Evolutionary conservation across 306 rosid genomes (phyloP), one percentile per base, ranked within the genome.

Genomic region (Begonia loranthoides): DNA sequence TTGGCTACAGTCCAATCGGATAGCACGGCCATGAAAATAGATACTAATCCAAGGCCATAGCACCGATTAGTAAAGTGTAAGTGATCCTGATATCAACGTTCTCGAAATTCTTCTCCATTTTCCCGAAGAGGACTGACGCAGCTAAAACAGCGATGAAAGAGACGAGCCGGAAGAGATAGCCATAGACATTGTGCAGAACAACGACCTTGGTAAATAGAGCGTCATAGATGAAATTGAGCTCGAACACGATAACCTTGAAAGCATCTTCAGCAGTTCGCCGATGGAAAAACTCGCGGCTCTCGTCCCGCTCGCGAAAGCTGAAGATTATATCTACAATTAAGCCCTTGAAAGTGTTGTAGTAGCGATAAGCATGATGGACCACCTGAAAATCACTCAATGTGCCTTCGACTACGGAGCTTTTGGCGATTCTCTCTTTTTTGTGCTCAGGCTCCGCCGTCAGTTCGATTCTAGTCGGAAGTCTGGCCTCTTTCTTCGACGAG

Each of bases 181-280:
- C 75, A 2, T 0, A 0, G 33, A 0, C 4, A 5, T 33, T 38
- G 48, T 33, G 63, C 52, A 69, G 55, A 9, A 64, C 67, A 0
- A 43, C 45, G 5, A 52, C 66, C 70, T 79, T 75, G 9, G 82
- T 79, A 47, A 55, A 72, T 17, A 79, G 72, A 63, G 60, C 68
- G 51, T 72, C 68, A 13, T 72, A 79, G 0, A 75, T 48, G 65
- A 72, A 75, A 60, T 75, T 72, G 57, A 75, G 81, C 16, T 75
- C 81, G 34, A 61, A 52, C 11, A 63, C 63, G 41, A 79, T 50
- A 2, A 76, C 22, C 9, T 49, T 64, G 7, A 72, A 47, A 33
- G 75, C 73, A 8, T 70, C 66, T 3, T 3, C 15, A 0, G 69
- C 1, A 0, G 9, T 1, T 55, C 13, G 28, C 0, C 8, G 0